Evolutionary conservation across 73 alveolate species (phyloP), one percentile per base, ranked within the genome.

Genomic region (Symbiodinium natans): DNA sequence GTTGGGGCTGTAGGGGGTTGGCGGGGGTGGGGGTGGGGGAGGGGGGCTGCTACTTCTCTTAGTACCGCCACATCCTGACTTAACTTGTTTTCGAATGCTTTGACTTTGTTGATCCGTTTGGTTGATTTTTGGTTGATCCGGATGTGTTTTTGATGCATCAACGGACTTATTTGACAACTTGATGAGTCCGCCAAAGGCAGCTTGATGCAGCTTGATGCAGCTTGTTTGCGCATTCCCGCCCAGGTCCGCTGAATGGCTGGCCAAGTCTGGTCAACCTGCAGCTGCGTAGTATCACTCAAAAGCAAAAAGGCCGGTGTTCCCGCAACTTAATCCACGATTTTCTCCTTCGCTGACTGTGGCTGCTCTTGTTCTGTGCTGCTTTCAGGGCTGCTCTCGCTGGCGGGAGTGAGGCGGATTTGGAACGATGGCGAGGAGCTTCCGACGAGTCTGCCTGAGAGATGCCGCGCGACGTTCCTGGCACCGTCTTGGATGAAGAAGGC

Each of bases 211-310:
- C n/a, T n/a, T n/a, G n/a, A n/a, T n/a, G n/a, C n/a, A n/a, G n/a
- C n/a, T n/a, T n/a, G n/a, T n/a, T n/a, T n/a, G n/a, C n/a, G n/a
- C n/a, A n/a, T n/a, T n/a, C n/a, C n/a, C n/a, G n/a, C n/a, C 4
- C 93, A 85, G 93, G 93, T 68, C 93, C 93, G 41, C 82, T 85
- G 82, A 85, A 85, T 33, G 93, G 82, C 36, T 85, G 93, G 93
- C 93, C 93, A 41, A 85, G 93, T 33, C 68, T 85, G 48, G 93
- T 85, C 82, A 85, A 85, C 29, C 48, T 85, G 82, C 82, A 85
- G 48, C 82, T 85, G 21, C 93, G 93, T 7, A 46, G 82, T 73
- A 85, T 85, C 82, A 73, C 38, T 48, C 80, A 48, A 52, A 85
- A 48, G 93, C 93, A 43, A 39, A 13, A 54, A 46, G 93, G 93